Base-by-base conservation (phyloP, 148 eudicot species). In the Dysphania ambrosioides region DNA sequence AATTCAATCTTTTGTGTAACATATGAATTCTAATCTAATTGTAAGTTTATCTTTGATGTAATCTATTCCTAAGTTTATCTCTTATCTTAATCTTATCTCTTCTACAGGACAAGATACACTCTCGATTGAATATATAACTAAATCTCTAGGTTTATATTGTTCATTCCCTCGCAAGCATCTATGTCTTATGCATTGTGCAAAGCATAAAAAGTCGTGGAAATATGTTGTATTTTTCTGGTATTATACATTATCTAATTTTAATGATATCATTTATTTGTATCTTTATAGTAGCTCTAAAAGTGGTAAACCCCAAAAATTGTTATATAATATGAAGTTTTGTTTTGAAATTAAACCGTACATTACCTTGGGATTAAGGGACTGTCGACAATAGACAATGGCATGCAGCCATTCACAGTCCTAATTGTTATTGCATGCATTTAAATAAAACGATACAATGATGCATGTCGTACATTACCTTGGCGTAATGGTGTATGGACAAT, bases 101-200 rank as follows among this genome's bases (percentile, higher is more conserved):
- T n/a, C n/a, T n/a, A n/a, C n/a, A n/a, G 32, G 47, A 73, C 81
- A 73, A 79, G 81, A 77, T 67, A 78, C 61, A 77, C 36, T 61
- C 56, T 68, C 42, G 78, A 68, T 32, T 69, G 44, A 57, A 23
- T 40, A 13, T 21, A 65, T 26, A 70, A 53, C 30, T 31, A 63
- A 66, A 27, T 71, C 82, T 80, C 82, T 71, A 75, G 82, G 82
- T 71, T 80, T 80, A 80, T 71, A 72, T 75, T 72, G 82, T 35
- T 62, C 82, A 80, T 66, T 75, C 79, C 57, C 72, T 71, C 71
- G 70, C 78, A 51, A 80, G 82, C 75, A 80, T 75, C 82, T 75
- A 80, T 75, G 82, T 80, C 76, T 80, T 44, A 66, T 66, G 31
- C 75, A 62, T 75, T 56, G 68, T 75, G 66, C 68, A 71, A 75